Conservation (phyloP, 2,329 filamentous ascomycete species). For the Aspergillus sp. region DNA sequence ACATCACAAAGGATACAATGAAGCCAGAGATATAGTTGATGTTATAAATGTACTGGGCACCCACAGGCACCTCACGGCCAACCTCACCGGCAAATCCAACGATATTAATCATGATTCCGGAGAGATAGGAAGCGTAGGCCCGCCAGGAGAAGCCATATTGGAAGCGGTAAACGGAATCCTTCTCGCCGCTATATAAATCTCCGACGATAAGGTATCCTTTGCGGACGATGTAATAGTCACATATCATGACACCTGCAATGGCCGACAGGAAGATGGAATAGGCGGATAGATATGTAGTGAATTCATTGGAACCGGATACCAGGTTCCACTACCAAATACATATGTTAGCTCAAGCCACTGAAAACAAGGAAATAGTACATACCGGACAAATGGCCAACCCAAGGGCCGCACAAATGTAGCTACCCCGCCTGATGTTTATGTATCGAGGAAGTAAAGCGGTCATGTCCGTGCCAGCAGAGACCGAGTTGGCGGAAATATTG, state of each 20-base stretch:
- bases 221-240: slow-evolving; percentile 84
- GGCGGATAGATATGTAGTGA: slow-evolving; percentile 86
- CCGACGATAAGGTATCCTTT: slow-evolving; percentile 76
- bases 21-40: slow-evolving; percentile 90
- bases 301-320: slow-evolving; percentile 72
- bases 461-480: slow-evolving; percentile 80
- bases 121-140: slow-evolving; percentile 77
- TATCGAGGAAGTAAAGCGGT: slow-evolving; percentile 76
- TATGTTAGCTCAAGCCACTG: slow-evolving; percentile 6
- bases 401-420: slow-evolving; percentile 77
- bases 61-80: slow-evolving; percentile 68
- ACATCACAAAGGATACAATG: slow-evolving; percentile 64
- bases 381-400: slow-evolving; percentile 83
- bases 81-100: slow-evolving; percentile 87
- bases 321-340: slow-evolving; percentile 57
- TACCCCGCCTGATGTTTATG: slow-evolving; percentile 81
- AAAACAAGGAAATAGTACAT: slow-evolving; percentile 3
- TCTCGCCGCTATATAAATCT: slow-evolving; percentile 73
- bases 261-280: slow-evolving; percentile 94
- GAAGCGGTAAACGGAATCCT: slow-evolving; percentile 67
- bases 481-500: slow-evolving; percentile 83
- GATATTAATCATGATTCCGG: slow-evolving; percentile 84
- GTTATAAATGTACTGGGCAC: slow-evolving; percentile 83
- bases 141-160: slow-evolving; percentile 76
- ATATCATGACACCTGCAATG: slow-evolving; percentile 86